Evolutionary conservation across 345 rosid genomes (phyloP).

Genomic region (Syzygium grande): DNA sequence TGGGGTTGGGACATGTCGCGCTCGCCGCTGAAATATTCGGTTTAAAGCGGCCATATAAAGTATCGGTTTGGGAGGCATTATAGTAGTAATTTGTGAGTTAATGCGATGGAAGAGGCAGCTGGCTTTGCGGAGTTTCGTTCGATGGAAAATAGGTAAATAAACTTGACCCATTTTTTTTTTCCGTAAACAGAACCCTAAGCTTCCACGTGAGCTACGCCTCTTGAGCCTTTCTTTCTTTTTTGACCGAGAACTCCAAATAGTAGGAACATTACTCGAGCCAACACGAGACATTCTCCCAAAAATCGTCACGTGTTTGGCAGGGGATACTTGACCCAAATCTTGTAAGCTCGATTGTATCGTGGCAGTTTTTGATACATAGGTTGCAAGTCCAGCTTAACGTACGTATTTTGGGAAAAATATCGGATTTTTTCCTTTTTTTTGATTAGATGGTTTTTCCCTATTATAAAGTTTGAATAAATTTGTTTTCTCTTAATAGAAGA

Average conservation of each 20-base stretch:
- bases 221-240: not conserved
- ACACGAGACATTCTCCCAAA: not conserved
- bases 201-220: not conserved
- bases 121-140: not conserved
- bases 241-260: not conserved
- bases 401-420: not conserved
- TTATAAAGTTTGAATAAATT: not conserved
- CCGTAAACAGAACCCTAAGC: not conserved
- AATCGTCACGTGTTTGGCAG: accelerated
- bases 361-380: accelerated
- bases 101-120: accelerated
- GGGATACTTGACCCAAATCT: accelerated
- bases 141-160: too few species aligned
- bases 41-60: not conserved
- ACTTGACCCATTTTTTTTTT: too few species aligned
- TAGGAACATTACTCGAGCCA: accelerated
- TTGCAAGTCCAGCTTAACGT: not conserved
- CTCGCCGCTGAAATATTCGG: not conserved
- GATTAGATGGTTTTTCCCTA: not conserved
- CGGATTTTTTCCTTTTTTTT: not conserved
- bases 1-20: not conserved
- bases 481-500: not conserved
- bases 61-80: not conserved
- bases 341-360: not conserved
- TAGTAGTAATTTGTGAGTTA: not conserved